Base-by-base conservation (phyloP, 345 rosid species). In the Corymbia maculata region DNA sequence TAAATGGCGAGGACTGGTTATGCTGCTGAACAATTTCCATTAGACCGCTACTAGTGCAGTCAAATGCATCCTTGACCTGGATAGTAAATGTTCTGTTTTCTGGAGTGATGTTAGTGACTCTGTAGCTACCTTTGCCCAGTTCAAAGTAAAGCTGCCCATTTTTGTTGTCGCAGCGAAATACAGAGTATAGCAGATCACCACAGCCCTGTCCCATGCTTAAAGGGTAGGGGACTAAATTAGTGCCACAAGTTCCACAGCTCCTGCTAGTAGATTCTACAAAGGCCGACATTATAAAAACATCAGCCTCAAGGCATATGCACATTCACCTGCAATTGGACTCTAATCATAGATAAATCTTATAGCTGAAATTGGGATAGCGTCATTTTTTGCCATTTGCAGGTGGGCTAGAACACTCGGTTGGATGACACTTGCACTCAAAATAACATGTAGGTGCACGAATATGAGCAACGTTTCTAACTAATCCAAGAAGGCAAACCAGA, bases 181-280 rank as follows among this genome's bases (percentile, higher is more conserved):
- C 79, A 21, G 4, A 87, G 75, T 92, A 92, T 21, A 8, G 26
- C 0, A 86, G 88, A 45, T 92, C 91, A 9, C 94, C 92, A 57
- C 92, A 92, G 6, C 53, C 51, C 51, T 26, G 4, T 22, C 49
- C 85, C 3, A 5, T 88, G 88, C 91, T 88, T 19, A 92, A 85
- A 4, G 94, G 94, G 75, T 91, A 91, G 24, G 92, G 94, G 42
- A 92, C 85, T 2, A 88, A 26, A 28, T 3, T 87, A 4, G 85
- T 86, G 61, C 92, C 92, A 17, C 94, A 90, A 64, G 86, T 10
- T 49, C 16, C 30, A 15, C 94, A 92, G n/a, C 47, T 86, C 85
- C 75, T 88, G 0, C 14, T 10, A 4, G 16, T 87, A 0, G 68
- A 45, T 70, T 66, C 93, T 90, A 91, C 44, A 57, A 79, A 32